A percentile compares a stretch with the other conserved stretches of the same genome.
Evolutionary conservation across 495 filamentous ascomycete genomes (phyloP).

Genomic region (Astrocystis sublimbata): DNA sequence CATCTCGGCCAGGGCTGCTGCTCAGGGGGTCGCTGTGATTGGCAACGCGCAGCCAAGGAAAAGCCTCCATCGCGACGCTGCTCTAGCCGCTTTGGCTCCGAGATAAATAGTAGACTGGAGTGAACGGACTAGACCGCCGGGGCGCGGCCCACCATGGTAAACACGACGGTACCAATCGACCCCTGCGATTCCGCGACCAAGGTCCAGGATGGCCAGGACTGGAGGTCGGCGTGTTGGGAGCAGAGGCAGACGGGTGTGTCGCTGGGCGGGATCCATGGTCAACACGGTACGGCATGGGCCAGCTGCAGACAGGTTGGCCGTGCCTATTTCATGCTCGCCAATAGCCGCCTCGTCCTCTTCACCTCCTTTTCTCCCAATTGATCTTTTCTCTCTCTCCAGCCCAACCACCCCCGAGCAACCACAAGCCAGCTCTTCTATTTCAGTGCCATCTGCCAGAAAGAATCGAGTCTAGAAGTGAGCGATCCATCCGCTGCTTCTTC

Average conservation of each 20-base stretch:
- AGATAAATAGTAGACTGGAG: too few species aligned
- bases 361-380: conserved; percentile 37
- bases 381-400: conserved; percentile 33
- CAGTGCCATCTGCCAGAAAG: conserved; percentile 33
- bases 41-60: not conserved
- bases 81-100: conserved; percentile 26
- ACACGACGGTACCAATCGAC: conserved; percentile 28
- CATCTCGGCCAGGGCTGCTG: not conserved
- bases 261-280: too few species aligned
- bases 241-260: too few species aligned
- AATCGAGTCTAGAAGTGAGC: conserved; percentile 38
- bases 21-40: not conserved
- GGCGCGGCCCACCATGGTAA: conserved; percentile 30
- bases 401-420: conserved; percentile 29
- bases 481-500: conserved; percentile 27
- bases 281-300: too few species aligned
- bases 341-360: conserved; percentile 34
- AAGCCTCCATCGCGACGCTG: not conserved
- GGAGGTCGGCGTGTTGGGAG: too few species aligned
- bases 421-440: conserved; percentile 32
- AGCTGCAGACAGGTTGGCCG: conserved; percentile 25
- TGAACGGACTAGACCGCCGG: conserved; percentile 27
- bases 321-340: conserved; percentile 39
- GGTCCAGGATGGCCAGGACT: too few species aligned
- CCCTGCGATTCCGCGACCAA: conserved; percentile 30